Conservation (phyloP, 768 basidiomycete genomes). For the Leucocoprinus sp. region DNA sequence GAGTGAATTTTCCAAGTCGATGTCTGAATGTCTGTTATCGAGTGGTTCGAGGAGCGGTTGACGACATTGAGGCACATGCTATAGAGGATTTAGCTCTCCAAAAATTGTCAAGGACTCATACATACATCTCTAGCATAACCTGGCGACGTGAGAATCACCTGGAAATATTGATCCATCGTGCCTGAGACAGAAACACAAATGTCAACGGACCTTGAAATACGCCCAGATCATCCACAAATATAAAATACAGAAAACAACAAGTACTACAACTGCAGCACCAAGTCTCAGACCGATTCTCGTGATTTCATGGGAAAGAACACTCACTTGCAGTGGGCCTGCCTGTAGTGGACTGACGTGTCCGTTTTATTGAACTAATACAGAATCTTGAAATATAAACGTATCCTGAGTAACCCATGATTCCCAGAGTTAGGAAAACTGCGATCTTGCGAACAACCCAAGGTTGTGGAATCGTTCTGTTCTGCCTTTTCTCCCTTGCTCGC, state of each 20-base stretch:
- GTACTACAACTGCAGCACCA: constrained; percentile 48
- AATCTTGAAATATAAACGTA: constrained; percentile 78
- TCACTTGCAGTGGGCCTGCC: constrained; percentile 55
- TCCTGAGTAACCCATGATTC: constrained; percentile 53
- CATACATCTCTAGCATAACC: constrained; percentile 63
- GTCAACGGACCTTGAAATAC: constrained; percentile 51
- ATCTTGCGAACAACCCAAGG: constrained; percentile 74
- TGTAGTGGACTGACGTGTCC: constrained; percentile 33
- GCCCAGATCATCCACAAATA: constrained; percentile 73
- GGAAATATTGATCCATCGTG: not conserved
- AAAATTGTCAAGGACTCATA: constrained; percentile 7
- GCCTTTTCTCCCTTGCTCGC: constrained; percentile 31
- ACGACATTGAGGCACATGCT: constrained; percentile 3
- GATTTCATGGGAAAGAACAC: constrained; percentile 27
- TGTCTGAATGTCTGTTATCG: not conserved
- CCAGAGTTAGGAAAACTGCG: constrained; percentile 49
- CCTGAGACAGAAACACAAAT: not conserved
- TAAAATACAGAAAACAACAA: constrained; percentile 56
- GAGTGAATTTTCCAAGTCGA: not conserved
- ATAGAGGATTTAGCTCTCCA: not conserved
- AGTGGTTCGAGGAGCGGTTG: not conserved
- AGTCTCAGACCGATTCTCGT: not conserved
- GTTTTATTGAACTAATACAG: constrained; percentile 61
- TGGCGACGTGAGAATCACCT: constrained; percentile 62
- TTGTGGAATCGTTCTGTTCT: constrained; percentile 40